Conservation (phyloP, 2,329 filamentous ascomycete genomes). For the Talaromyces sp. region DNA sequence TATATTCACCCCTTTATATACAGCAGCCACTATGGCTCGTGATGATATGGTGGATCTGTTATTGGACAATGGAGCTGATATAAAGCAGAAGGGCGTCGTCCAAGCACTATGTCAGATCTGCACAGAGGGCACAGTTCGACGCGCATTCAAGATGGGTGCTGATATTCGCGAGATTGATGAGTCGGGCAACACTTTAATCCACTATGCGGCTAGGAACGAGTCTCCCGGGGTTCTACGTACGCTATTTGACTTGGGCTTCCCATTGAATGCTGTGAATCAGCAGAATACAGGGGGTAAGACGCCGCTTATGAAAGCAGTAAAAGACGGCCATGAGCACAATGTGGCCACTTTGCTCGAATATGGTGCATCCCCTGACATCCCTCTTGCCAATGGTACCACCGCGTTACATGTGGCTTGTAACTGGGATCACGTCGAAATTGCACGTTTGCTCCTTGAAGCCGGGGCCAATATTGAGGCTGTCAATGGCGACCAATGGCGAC, state of each 20-base stretch:
- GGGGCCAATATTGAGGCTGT: constrained; percentile 3
- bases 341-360: neutral
- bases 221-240: neutral
- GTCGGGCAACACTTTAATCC: neutral
- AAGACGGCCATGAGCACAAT: neutral
- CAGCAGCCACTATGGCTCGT: neutral
- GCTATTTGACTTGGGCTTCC: neutral
- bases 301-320: constrained; percentile 5
- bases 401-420: constrained; percentile 1
- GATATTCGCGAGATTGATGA: neutral
- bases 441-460: neutral
- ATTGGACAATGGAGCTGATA: neutral
- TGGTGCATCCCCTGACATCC: neutral
- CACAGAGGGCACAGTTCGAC: neutral
- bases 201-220: constrained; percentile 2
- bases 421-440: neutral
- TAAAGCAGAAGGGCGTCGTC: neutral
- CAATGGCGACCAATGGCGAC: neutral
- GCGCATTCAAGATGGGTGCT: neutral
- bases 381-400: neutral
- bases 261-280: neutral
- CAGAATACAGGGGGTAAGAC: neutral
- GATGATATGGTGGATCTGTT: constrained; percentile 4
- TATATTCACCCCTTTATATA: neutral
- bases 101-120: neutral